These are phyloP conservation scores for Vitis riparia DNA, from an alignment of 164 flowering plant species.

Conservation along the genomic window DNA sequence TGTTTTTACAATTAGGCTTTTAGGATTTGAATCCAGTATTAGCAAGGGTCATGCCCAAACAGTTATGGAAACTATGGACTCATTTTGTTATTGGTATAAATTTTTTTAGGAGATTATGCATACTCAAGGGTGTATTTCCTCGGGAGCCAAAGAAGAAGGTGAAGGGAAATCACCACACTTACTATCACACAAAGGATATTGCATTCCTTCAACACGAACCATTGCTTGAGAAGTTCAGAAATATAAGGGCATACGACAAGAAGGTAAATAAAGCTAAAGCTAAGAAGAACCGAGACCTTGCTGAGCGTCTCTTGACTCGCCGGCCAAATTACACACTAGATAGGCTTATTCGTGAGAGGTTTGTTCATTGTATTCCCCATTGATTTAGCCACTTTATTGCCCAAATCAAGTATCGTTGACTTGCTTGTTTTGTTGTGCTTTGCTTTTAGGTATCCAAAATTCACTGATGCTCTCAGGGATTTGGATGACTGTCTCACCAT, in stretches of 20 bases:
- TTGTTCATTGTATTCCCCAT: conserved; percentile 1
- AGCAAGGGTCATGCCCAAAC: too few relatives aligned
- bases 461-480: conserved; percentile 90
- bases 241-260: conserved; percentile 56
- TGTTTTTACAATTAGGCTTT: too few relatives aligned
- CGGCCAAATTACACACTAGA: conserved; percentile 62
- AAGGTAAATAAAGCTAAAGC: conserved; percentile 73
- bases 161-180: conserved; percentile 88
- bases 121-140: conserved; percentile 83
- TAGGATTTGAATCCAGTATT: too few relatives aligned
- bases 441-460: conserved; percentile 67
- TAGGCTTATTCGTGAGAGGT: conserved; percentile 76
- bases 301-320: conserved; percentile 41
- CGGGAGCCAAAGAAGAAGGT: conserved; percentile 92
- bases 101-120: conserved; percentile 67
- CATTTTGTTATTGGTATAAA: neutral
- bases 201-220: conserved; percentile 77
- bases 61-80: neutral
- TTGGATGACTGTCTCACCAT: conserved; percentile 91
- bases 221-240: conserved; percentile 65
- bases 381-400: neutral
- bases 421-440: conserved; percentile 2
- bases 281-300: conserved; percentile 68
- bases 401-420: neutral
- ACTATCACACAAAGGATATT: conserved; percentile 84